These are phyloP conservation scores for Paratrimastix pyriformis DNA, from an alignment of 78 protist genomes.

Conservation along the genomic window DNA sequence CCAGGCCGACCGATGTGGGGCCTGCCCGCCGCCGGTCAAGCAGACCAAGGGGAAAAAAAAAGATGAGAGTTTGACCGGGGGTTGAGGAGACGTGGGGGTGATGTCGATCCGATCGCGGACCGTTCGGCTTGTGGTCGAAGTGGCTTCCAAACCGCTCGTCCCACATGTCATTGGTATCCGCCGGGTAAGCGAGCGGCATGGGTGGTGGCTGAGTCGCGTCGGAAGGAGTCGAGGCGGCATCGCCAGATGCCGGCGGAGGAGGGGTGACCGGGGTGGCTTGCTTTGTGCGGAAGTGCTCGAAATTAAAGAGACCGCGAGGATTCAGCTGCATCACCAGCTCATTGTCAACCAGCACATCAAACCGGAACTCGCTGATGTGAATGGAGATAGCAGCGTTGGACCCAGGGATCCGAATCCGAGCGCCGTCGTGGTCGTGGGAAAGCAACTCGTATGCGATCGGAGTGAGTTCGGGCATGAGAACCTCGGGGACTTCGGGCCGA, in stretches of 20 bases:
- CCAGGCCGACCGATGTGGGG: background rate
- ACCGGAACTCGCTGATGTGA: background rate
- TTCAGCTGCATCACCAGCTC: slow-evolving; percentile 7
- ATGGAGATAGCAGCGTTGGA: background rate
- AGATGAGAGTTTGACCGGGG: background rate
- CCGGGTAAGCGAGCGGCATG: background rate
- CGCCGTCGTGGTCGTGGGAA: background rate
- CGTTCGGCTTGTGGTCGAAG: slow-evolving; percentile 27
- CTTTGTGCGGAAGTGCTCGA: slow-evolving; percentile 23
- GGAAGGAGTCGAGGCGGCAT: background rate
- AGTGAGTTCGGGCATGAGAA: background rate
- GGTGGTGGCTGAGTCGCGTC: background rate
- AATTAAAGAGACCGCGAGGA: slow-evolving; percentile 3
- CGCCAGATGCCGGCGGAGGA: background rate
- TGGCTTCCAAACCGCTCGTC: slow-evolving; percentile 35
- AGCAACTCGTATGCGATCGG: background rate
- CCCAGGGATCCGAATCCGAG: no score
- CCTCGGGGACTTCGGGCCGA: background rate
- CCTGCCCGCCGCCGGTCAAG: background rate
- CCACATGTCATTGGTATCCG: slow-evolving; percentile 30
- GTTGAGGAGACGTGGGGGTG: no score
- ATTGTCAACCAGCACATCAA: background rate
- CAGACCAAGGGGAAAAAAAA: background rate
- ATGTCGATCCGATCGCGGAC: slow-evolving; percentile 7
- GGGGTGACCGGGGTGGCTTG: background rate